Percentiles rank a stretch among this genome's conserved stretches.
Conservation (phyloP, 148 eudicot genomes). For the Euryodendron excelsum region DNA sequence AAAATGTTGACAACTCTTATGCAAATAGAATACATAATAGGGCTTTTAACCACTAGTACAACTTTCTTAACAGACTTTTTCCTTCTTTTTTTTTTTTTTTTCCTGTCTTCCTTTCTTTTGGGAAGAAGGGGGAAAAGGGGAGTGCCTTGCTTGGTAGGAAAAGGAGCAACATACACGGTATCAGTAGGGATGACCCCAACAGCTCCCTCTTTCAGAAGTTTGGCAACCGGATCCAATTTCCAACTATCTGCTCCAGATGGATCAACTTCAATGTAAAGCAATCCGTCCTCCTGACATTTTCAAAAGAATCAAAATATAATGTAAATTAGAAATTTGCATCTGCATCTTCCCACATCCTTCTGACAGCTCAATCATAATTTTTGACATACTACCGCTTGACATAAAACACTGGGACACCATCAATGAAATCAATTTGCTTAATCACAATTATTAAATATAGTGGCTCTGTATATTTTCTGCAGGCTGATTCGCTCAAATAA, state of each 20-base stretch:
- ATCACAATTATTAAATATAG: neutral
- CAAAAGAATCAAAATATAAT: neutral
- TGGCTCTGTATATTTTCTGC: neutral
- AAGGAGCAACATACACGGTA: slow-evolving; percentile 58
- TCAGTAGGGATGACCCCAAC: slow-evolving; percentile 98
- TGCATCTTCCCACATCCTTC: slow-evolving; percentile 4
- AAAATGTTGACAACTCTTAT: neutral
- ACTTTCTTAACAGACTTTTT: neutral
- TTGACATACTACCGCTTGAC: neutral
- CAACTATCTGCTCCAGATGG: slow-evolving; percentile 70
- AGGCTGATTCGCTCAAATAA: neutral
- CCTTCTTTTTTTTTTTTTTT: neutral
- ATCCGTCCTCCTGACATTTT: slow-evolving; percentile 50
- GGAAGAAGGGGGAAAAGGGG: neutral
- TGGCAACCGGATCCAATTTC: slow-evolving; percentile 70
- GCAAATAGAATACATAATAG: neutral
- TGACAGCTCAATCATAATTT: neutral
- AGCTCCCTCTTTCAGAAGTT: slow-evolving; percentile 71
- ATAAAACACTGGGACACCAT: neutral
- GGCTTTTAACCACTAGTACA: neutral
- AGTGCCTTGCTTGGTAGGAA: neutral
- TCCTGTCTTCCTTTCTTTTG: neutral
- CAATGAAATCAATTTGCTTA: neutral
- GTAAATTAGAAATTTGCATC: neutral
- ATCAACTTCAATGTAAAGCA: slow-evolving; percentile 78